These are phyloP conservation scores for Chrysanthemum lavandulifolium DNA, from an alignment of 129 eudicot species.

Conservation along the genomic window DNA sequence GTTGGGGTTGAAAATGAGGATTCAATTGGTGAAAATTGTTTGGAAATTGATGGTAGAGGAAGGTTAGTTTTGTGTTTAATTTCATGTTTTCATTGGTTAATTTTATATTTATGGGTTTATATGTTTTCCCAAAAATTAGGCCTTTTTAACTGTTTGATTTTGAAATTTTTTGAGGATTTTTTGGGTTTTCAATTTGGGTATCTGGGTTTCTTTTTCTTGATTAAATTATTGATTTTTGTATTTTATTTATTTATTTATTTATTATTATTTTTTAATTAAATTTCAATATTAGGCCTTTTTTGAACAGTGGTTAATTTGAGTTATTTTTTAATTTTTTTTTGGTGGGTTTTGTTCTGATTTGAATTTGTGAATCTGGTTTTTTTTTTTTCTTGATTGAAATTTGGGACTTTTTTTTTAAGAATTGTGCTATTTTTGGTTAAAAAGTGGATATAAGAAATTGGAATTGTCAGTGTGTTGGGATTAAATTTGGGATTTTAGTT, in stretches of 20 bases:
- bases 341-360: not conserved
- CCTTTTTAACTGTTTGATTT: not conserved
- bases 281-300: not conserved
- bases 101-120: not conserved
- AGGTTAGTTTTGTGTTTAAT: conserved; percentile 33
- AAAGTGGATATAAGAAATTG: conserved; percentile 1
- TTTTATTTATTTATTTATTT: too few species aligned
- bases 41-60: conserved; percentile 45
- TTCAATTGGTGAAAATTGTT: conserved; percentile 50
- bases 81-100: not conserved
- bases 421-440: conserved; percentile 18
- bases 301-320: not conserved
- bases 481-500: conserved; percentile 1
- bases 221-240: not conserved
- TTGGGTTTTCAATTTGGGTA: not conserved
- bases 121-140: not conserved
- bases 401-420: conserved; percentile 1
- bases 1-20: conserved; percentile 33
- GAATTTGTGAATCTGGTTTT: not conserved
- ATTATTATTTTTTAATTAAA: not conserved
- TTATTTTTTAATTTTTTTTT: not conserved
- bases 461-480: conserved; percentile 17
- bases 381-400: not conserved
- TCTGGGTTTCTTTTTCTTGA: not conserved
- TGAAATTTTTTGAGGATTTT: not conserved